Base-by-base conservation (phyloP, 2,329 filamentous ascomycete genomes). In the Aspergillaceae sp. region DNA sequence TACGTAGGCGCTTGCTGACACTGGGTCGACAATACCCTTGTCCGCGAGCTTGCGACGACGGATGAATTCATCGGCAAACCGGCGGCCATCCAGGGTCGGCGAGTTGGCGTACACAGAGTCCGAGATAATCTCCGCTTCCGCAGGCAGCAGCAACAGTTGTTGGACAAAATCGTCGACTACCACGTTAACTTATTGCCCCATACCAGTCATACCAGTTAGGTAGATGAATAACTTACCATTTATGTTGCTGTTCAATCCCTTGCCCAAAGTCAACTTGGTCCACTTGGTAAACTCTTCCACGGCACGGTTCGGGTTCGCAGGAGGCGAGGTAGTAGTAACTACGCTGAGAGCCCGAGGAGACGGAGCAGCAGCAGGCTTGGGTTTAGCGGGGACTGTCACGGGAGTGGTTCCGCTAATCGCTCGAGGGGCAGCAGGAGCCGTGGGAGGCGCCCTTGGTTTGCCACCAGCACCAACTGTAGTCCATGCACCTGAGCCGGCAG, bases 261-360 rank as follows among this genome's bases (percentile, higher is more conserved):
- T 84, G 46, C 79, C 77, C 52, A 98, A 74, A 63, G 92, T 84
- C 46, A 81, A 77, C 56, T 86, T 82, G 11, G 90, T 82, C 92
- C 92, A 98, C 68, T 94, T 96, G 61, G 82, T 84, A 66, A 98
- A 94, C 66, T 97, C 92, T 36, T 94, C 90, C 65, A 87, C 82
- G 3, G 92, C 91, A 49, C 78, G 79, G 53, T 74, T 74, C 42
- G 74, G 68, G 47, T 72, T 73, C 6, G 64, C 51, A 27, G 65
- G 54, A 19, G 65, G 64, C 19, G 70, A 62, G 45, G 69, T 74
- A 38, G 26, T 19, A 28, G 36, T 38, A 27, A 69, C 62, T 5
- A 71, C 69, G 6, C 72, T 66, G 3, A 76, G 71, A 3, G 72
- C 67, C 41, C 66, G 65, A 7, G 71, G 65, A 5, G 75, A 65